phyloP scores from a whole-genome alignment of 129 eudicot species.

The Pulicaria dysenterica region DNA sequence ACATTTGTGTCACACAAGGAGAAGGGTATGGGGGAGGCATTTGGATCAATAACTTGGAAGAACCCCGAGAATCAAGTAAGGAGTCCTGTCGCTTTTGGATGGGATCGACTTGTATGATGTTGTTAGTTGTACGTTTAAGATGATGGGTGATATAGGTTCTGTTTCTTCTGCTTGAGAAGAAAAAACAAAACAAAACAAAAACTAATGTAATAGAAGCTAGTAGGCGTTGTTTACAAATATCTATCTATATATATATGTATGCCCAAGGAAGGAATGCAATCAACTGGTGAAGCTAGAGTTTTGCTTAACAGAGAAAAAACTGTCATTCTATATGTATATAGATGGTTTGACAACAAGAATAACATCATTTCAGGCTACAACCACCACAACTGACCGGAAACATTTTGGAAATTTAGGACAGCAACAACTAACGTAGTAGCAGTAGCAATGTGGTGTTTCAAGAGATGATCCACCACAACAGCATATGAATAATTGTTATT shows the following conservation, averaged over 20 bases:
- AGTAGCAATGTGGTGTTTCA: too few relatives aligned
- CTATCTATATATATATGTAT: background rate
- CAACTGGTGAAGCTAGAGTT: slow-evolving; percentile 16
- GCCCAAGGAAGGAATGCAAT: background rate
- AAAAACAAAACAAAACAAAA: too few relatives aligned
- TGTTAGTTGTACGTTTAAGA: background rate
- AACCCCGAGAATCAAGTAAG: slow-evolving; percentile 60
- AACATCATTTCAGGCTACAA: too few relatives aligned
- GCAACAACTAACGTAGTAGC: too few relatives aligned
- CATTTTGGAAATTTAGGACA: too few relatives aligned
- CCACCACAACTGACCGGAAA: too few relatives aligned
- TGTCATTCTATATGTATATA: slow-evolving; percentile 14
- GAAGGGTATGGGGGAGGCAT: slow-evolving; percentile 38
- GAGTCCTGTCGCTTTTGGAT: slow-evolving; percentile 75
- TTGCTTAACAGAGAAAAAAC: slow-evolving; percentile 1
- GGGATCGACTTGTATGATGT: slow-evolving; percentile 38
- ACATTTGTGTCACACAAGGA: slow-evolving; percentile 62
- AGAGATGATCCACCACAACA: too few relatives aligned
- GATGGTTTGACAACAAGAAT: too few relatives aligned
- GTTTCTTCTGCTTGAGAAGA: slow-evolving; percentile 32
- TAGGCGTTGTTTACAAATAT: slow-evolving; percentile 14
- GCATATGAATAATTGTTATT: too few relatives aligned
- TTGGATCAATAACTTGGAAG: slow-evolving; percentile 76
- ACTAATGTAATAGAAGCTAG: slow-evolving; percentile 36
- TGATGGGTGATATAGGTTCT: background rate